Evolutionary conservation across 768 basidiomycete species (phyloP).

Genomic region (Termitomyces sp.): DNA sequence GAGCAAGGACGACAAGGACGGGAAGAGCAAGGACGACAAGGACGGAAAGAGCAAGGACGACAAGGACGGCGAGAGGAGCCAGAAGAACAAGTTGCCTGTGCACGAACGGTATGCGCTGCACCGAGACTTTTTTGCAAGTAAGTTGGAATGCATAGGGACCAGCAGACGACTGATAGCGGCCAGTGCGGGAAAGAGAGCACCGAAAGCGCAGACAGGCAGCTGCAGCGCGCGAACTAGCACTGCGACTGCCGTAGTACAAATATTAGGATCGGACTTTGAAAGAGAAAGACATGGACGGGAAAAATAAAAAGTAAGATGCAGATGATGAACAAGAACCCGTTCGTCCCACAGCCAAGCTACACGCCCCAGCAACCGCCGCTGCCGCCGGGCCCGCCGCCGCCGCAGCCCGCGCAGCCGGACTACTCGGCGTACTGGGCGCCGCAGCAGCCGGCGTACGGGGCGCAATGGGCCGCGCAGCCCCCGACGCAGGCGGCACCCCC

Average conservation of each 20-base stretch:
- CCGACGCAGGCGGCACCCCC: constrained; percentile 48
- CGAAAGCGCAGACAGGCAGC: constrained; percentile 62
- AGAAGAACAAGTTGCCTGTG: constrained; percentile 36
- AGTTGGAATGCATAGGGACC: constrained; percentile 10
- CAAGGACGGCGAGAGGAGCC: constrained; percentile 49
- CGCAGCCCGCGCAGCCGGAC: constrained; percentile 37
- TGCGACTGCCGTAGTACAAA: constrained; percentile 48
- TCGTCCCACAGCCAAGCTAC: constrained; percentile 66
- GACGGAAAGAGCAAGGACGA: constrained; percentile 72
- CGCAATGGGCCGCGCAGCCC: constrained; percentile 74
- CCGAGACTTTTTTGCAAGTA: constrained; percentile 70
- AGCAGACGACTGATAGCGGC: neutral
- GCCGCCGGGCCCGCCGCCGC: constrained; percentile 67
- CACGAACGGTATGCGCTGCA: constrained; percentile 84
- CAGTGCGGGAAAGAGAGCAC: constrained; percentile 76
- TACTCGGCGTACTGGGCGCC: constrained; percentile 28
- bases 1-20: constrained; percentile 43
- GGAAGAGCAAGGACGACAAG: constrained; percentile 38
- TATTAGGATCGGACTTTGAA: constrained; percentile 15
- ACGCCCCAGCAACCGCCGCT: constrained; percentile 74
- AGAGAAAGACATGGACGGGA: neutral
- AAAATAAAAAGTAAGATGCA: neutral
- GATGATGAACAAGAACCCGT: constrained; percentile 82
- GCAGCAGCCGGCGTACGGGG: constrained; percentile 56
- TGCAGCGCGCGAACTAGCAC: constrained; percentile 68